Percentiles rank a stretch among this genome's conserved stretches.
Evolutionary conservation across 768 basidiomycete species (phyloP).

Genomic region (Suillus spraguei): DNA sequence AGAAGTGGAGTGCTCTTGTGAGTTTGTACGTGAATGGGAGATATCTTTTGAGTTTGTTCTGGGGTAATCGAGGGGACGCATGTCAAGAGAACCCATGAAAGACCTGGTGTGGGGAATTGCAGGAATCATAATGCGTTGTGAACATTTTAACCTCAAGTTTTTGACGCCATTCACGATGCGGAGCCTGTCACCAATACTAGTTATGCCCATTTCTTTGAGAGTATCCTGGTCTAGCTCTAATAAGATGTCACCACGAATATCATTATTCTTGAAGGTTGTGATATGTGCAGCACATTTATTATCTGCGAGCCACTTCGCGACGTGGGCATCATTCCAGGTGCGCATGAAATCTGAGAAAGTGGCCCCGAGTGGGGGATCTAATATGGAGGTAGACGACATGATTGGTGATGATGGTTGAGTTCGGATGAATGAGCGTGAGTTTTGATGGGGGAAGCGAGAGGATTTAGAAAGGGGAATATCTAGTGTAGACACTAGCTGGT

Average conservation of each 20-base stretch:
- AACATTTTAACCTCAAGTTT: constrained; percentile 62
- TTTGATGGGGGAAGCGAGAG: constrained; percentile 39
- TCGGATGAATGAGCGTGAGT: constrained; percentile 41
- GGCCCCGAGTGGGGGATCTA: constrained; percentile 63
- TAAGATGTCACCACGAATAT: constrained; percentile 90
- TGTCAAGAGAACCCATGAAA: constrained; percentile 7
- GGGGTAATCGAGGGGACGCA: constrained; percentile 10
- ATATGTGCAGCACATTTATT: constrained; percentile 75
- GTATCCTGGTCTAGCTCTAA: constrained; percentile 88
- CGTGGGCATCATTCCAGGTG: constrained; percentile 73
- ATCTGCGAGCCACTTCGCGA: constrained; percentile 77
- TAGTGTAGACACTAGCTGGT: constrained; percentile 1
- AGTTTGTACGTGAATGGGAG: constrained; percentile 26
- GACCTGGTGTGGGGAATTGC: constrained; percentile 1
- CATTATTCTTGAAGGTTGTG: constrained; percentile 74
- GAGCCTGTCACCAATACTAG: constrained; percentile 89
- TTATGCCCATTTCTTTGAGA: constrained; percentile 88
- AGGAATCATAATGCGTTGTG: constrained; percentile 20
- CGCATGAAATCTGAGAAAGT: constrained; percentile 63
- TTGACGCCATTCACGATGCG: constrained; percentile 88
- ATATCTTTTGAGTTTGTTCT: constrained; percentile 13
- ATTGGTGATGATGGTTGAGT: constrained; percentile 26
- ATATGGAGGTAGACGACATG: constrained; percentile 34
- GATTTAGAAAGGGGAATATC: constrained; percentile 26
- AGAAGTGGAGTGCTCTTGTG: constrained; percentile 17